Evolutionary conservation across 352 stramenopile species (phyloP), one percentile per base, ranked within the genome.

Genomic region (Aphanomyces euteiches): DNA sequence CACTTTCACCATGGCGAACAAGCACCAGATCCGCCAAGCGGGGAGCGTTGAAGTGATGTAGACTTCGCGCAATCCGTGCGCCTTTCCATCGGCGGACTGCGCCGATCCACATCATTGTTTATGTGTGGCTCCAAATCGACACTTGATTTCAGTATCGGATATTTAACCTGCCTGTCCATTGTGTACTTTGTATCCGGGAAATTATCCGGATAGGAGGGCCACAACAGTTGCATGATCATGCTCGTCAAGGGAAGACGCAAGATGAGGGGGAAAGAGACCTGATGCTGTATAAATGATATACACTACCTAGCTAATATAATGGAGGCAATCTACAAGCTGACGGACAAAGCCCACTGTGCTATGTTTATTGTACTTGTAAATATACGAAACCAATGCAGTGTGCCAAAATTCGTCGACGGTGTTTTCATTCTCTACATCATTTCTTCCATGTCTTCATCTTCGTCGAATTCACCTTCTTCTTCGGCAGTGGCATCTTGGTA

Each of bases 401-500:
- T 69, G 78, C 77, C 71, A 74, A 71, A 73, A 69, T 77, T 70
- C 64, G 21, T 70, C 73, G 76, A 78, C 28, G 28, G 28, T 28
- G 28, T 28, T 77, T 72, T 65, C 47, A 66, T 85, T 28, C 78
- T 58, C 54, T 95, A 95, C 87, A 95, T 95, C 86, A 95, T 95
- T 79, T 97, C 88, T 75, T 96, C 90, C 79, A 97, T 96, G 67
- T 96, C 90, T 74, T 97, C 93, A 70, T 97, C 92, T 78, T 98
- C 93, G 72, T 98, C 94, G 77, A 98, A 98, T 77, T 99, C 96
- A 72, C 93, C 96, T 78, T 99, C 96, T 74, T 99, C 97, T 82
- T 99, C 97, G 78, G 95, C 96, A 68, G 97, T 99, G 48, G 97
- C 97, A 75, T 99, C 98, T 82, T 99, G 98, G 88, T 99, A 99